Evolutionary conservation across 257 asterid species (phyloP), one percentile per base, ranked within the genome.

Genomic region (Verbascum thapsus): DNA sequence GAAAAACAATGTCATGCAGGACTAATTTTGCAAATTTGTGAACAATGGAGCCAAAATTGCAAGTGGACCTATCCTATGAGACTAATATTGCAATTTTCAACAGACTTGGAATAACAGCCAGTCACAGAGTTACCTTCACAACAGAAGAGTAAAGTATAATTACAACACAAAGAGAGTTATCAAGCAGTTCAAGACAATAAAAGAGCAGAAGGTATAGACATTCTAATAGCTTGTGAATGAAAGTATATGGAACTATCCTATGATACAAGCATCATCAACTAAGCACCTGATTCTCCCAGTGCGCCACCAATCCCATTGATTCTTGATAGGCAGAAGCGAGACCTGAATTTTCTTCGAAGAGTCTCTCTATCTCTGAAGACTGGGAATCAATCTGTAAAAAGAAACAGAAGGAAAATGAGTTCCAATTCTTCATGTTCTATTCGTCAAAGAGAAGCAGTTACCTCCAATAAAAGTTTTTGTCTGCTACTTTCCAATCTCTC

Each of bases 401-500:
- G 34, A 71, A 17, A 64, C 55, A 55, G 45, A 70, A 49, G 32
- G 9, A 56, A 12, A 23, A 57, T 62, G 48, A 77, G 65, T 60
- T 70, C 50, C 67, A 68, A 54, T 53, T 72, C 72, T 69, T 69
- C 74, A 56, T 22, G 38, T 56, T 59, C 50, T 66, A 67, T 44
- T 8, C 37, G 23, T 34, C 35, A 61, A 44, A 60, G 32, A 53
- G 48, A 66, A 57, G 47, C 60, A 44, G 30, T 37, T 71, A 89
- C 99, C 97, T 92, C 99, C 82, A 73, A 69, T 37, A 92, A 50
- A 68, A 92, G 96, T 76, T 89, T 92, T 56, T 87, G 97, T 70
- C 99, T 75, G 84, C 99, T 92, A 61, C 66, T 76, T 77, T 89
- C 97, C 80, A 92, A 63, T 75, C 88, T 92, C 80, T 92, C 99